Evolutionary conservation across 23 red algal genomes (phyloP), one percentile per base, ranked within the genome.

Genomic region (Rhodosorus marinus): DNA sequence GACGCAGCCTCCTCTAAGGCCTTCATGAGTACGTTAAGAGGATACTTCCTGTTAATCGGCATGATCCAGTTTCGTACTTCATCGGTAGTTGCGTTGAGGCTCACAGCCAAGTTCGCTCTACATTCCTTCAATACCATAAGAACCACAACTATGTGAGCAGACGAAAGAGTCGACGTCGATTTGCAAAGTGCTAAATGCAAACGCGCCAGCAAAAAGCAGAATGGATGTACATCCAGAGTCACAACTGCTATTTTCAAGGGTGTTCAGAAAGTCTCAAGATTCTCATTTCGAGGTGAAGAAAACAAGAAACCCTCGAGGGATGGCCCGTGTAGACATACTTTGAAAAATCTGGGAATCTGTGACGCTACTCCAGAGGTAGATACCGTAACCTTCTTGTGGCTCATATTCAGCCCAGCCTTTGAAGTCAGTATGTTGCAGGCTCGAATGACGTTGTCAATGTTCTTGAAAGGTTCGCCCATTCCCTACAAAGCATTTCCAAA

Each of bases 41-140:
- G 76, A 55, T 93, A 93, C 62, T 93, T 93, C 5, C 86, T 70
- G 70, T 93, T 93, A 57, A 93, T 82, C 5, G 86, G 86, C 86
- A 93, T 93, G 31, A 93, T 55, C 74, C 78, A 83, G 24, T 31
- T 70, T 21, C 86, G 47, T 47, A 93, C 52, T 49, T 93, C 59
- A 50, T 93, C 62, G 31, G 79, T 93, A 9, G 76, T 82, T 5
- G 86, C 75, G 53, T 93, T 80, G 28, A 93, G 64, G 19, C 68
- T 76, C 33, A 93, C 76, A 3, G 86, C 86, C 31, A 93, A 49
- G 33, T 93, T 82, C 22, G 69, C 75, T 36, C 61, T 74, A 7
- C 60, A 65, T 47, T 70, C 67, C 17, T 67, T 35, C n/a, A n/a
- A n/a, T n/a, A n/a, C n/a, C n/a, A n/a, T n/a, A n/a, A n/a, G n/a